These are phyloP conservation scores for Apophysomyces ossiformis DNA, from an alignment of 371 early-diverging fungal species.

Conservation along the genomic window DNA sequence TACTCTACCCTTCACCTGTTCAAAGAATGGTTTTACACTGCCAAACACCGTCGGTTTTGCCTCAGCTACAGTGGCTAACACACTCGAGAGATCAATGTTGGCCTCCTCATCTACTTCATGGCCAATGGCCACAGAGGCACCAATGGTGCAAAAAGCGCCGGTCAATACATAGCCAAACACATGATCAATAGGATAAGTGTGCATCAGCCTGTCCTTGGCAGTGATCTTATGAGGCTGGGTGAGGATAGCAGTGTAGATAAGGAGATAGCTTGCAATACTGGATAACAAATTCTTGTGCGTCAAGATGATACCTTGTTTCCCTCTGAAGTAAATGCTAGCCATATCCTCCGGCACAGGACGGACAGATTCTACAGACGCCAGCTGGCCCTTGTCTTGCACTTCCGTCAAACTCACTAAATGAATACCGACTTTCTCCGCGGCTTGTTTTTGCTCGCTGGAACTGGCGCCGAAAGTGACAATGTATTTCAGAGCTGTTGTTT, in stretches of 20 bases:
- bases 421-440: slow-evolving; percentile 28
- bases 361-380: slow-evolving; percentile 27
- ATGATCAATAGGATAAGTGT: slow-evolving; percentile 49
- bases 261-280: slow-evolving; percentile 40
- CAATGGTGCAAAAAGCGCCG: slow-evolving; percentile 43
- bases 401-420: slow-evolving; percentile 36
- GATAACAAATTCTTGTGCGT: slow-evolving; percentile 39
- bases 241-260: slow-evolving; percentile 24
- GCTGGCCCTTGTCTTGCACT: slow-evolving; percentile 34
- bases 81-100: slow-evolving; percentile 17
- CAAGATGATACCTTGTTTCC: slow-evolving; percentile 45
- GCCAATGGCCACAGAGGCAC: slow-evolving; percentile 80
- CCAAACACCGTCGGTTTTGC: slow-evolving; percentile 84
- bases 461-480: slow-evolving; percentile 37
- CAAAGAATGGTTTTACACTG: slow-evolving; percentile 39
- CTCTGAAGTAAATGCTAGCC: slow-evolving; percentile 47
- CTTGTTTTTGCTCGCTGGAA: slow-evolving; percentile 16
- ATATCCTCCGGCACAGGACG: slow-evolving; percentile 38
- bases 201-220: slow-evolving; percentile 42
- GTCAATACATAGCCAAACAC: slow-evolving; percentile 39
- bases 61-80: slow-evolving; percentile 33
- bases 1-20: slow-evolving; percentile 38
- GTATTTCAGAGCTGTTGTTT: slow-evolving; percentile 27
- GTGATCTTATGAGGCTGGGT: slow-evolving; percentile 51
- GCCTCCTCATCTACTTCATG: slow-evolving; percentile 59